phyloP scores from a whole-genome alignment of 805 yeast genomes.

The Candida easanensis region DNA sequence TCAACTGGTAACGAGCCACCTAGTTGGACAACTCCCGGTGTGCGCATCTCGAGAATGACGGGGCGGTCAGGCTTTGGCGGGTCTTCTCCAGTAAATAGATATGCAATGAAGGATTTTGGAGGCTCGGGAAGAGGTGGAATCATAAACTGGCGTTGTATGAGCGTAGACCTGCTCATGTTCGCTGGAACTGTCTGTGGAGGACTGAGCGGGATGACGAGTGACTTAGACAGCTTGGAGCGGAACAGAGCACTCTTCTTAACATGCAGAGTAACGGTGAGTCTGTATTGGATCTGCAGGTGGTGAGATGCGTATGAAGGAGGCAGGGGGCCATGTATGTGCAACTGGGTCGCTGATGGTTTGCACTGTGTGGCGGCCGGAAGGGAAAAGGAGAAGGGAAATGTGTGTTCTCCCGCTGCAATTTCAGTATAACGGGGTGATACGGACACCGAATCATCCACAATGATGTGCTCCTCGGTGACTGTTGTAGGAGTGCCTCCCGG shows the following conservation, averaged over 20 bases:
- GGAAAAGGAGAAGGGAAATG: conserved; percentile 13
- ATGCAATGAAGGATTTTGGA: conserved; percentile 10
- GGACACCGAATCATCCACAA: conserved; percentile 10
- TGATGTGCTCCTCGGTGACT: conserved; percentile 7
- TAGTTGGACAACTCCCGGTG: conserved; percentile 6
- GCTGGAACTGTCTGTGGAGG: conserved; percentile 11
- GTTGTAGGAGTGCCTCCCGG: not conserved
- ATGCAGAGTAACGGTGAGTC: conserved; percentile 5
- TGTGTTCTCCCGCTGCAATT: conserved; percentile 7
- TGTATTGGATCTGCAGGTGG: conserved; percentile 11
- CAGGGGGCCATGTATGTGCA: conserved; percentile 10
- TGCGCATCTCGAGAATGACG: conserved; percentile 5
- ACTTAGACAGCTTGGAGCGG: conserved; percentile 8
- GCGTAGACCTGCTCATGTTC: conserved; percentile 5
- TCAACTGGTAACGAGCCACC: conserved; percentile 13
- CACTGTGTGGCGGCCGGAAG: conserved; percentile 14
- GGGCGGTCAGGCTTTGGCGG: conserved; percentile 7
- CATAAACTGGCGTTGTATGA: conserved; percentile 5
- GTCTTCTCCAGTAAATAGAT: conserved; percentile 8
- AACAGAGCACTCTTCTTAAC: conserved; percentile 7
- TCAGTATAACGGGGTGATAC: conserved; percentile 10
- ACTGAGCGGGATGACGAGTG: conserved; percentile 7
- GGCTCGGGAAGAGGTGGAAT: conserved; percentile 8
- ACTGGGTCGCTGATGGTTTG: conserved; percentile 5
- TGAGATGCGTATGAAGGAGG: conserved; percentile 13